Base-by-base conservation (phyloP, 2,329 filamentous ascomycete species). In the Pleoardoris graminearum region DNA sequence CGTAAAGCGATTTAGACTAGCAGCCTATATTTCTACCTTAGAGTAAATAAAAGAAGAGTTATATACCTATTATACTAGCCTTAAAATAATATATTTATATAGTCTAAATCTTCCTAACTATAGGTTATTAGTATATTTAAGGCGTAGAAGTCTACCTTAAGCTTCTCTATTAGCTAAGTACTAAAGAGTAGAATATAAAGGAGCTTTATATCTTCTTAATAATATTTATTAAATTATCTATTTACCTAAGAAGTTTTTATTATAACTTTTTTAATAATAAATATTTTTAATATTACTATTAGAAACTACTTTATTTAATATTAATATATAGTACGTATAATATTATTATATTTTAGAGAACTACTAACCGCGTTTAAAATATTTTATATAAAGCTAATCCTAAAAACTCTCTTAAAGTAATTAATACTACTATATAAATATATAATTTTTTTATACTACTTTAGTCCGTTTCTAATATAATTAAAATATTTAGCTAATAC, bases 121-220 rank as follows among this genome's bases (percentile, higher is more conserved):
- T 54, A 23, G 41, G 38, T 46, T 44, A 4, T 23, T 54, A 27
- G 25, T n/a, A n/a, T n/a, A n/a, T n/a, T n/a, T n/a, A n/a, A 50
- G 51, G 51, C 29, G 33, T 25, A 54, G 51, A 54, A 50, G 51
- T 54, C 51, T 54, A 25, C 39, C 51, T 54, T 54, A 25, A 54
- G 47, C 51, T 50, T 22, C 50, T 25, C 41, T 8, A 51, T 53
- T 25, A 48, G 44, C 37, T 27, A 53, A 53, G 50, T 47, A 53
- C n/a, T n/a, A n/a, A 37, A 43, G 39, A 54, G 45, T 25, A 50
- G 47, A 38, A 54, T 54, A 54, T 54, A 54, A 54, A 54, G 46
- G 47, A 54, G 38, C 51, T 50, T 54, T 17, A 50, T 54, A 54
- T 38, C 41, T 50, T 50, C 38, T 50, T 27, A 54, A 54, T 7